Base-by-base conservation (phyloP, 805 yeast species). In the Cyberlindnera mrakii region DNA sequence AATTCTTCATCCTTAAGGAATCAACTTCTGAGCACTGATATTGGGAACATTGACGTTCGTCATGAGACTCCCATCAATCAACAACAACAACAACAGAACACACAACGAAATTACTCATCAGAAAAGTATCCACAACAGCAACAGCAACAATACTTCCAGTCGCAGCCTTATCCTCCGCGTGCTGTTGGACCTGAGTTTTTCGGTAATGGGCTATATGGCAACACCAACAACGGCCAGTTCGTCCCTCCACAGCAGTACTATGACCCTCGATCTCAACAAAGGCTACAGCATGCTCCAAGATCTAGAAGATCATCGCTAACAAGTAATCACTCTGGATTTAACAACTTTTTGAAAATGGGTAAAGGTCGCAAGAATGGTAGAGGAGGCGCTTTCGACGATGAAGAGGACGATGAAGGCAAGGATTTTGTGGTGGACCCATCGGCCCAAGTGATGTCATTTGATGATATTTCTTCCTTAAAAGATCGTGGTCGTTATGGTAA, bases 401-500 rank as follows among this genome's bases (percentile, higher is more conserved):
- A 55, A 29, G 65, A 59, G 15, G 65, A 58, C 16, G 70, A 65
- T 10, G 71, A 65, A 20, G 68, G 65, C 1, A 70, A 64, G 29
- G 70, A 64, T 15, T 53, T 62, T 0, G 45, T 58, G 16, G 37
- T 64, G 17, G 65, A 60, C 29, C 54, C 58, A 15, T 45, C 54
- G 5, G 63, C 65, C 16, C 68, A 66, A 3, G 59, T 61, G 20
- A 63, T 82, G 48, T 75, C 87, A 0, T 80, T 82, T 49, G 78
- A 76, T 48, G 90, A 85, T 53, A 65, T 85, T 9, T 66, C 78
- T 19, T 81, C 80, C 39, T 63, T 81, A 2, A 67, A 82, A 40
- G 86, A 81, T 50, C 71, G 83, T 33, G 85, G 85, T 5, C 75
- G 86, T 29, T 82, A 82, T 55, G 82, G 82, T 4, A 66, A 72